These are phyloP conservation scores for Tolypocladium tundrense DNA, from an alignment of 2,329 filamentous ascomycete genomes.

Conservation along the genomic window DNA sequence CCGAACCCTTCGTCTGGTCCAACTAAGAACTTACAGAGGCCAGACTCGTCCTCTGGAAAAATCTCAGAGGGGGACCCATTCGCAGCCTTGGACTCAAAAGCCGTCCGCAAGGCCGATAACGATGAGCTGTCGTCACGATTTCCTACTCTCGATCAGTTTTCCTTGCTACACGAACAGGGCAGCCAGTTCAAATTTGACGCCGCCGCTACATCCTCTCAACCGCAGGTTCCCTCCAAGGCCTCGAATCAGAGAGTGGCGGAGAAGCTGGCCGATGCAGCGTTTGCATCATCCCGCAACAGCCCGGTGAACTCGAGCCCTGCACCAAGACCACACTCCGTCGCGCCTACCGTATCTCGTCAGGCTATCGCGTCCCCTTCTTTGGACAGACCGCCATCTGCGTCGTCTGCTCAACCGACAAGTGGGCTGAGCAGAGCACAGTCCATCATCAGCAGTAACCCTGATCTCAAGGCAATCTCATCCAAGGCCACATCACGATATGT, in stretches of 20 bases:
- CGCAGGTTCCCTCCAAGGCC: conserved; percentile 35
- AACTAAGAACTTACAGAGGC: conserved; percentile 33
- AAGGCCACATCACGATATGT: conserved; percentile 31
- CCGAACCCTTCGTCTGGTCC: conserved; percentile 28
- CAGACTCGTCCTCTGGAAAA: conserved; percentile 52
- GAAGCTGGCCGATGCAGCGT: conserved; percentile 75
- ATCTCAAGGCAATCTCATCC: conserved; percentile 47
- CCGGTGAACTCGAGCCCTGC: conserved; percentile 9
- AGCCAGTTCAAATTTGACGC: conserved; percentile 75
- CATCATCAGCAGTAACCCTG: conserved; percentile 53
- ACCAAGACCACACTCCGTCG: conserved; percentile 19
- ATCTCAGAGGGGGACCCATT: conserved; percentile 74
- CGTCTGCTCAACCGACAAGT: conserved; percentile 33
- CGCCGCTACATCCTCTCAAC: conserved; percentile 33
- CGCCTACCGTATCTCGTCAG: conserved; percentile 14
- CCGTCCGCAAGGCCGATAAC: conserved; percentile 34
- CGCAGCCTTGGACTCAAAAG: conserved; percentile 67
- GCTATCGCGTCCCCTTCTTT: conserved; percentile 14
- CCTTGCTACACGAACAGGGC: conserved; percentile 75
- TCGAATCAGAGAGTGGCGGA: conserved; percentile 61
- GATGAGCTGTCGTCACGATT: conserved; percentile 83
- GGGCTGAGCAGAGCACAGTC: conserved; percentile 45
- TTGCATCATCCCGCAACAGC: conserved; percentile 38
- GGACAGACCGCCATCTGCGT: conserved; percentile 24
- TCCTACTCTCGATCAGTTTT: conserved; percentile 87